Evolutionary conservation across 2,329 filamentous ascomycete genomes (phyloP).

Genomic region (Boeremia exigua): DNA sequence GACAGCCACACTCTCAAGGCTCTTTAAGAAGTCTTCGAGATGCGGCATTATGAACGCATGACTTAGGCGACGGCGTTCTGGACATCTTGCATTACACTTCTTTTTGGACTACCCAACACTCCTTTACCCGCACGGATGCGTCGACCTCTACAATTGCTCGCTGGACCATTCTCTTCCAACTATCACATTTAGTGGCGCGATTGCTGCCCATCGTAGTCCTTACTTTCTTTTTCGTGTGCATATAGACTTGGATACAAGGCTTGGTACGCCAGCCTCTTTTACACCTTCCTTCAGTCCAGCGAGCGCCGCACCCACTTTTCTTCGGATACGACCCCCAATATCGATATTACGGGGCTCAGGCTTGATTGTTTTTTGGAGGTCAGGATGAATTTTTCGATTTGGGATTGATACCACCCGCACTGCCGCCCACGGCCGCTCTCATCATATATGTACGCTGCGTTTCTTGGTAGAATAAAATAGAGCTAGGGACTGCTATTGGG

Average conservation of each 20-base stretch:
- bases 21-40: neutral
- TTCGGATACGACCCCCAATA: neutral
- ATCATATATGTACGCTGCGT: neutral
- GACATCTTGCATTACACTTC: slow-evolving; percentile 13
- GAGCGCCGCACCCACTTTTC: neutral
- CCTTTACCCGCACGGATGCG: slow-evolving; percentile 7
- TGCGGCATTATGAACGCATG: slow-evolving; percentile 22
- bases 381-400: slow-evolving; percentile 5
- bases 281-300: slow-evolving; percentile 2
- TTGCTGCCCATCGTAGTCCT: slow-evolving; percentile 2
- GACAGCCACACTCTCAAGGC: slow-evolving; percentile 13
- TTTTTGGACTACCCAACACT: slow-evolving; percentile 11
- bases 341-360: neutral
- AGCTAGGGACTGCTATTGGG: slow-evolving; percentile 4
- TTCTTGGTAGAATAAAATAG: neutral
- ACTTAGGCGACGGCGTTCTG: slow-evolving; percentile 23
- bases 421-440: slow-evolving; percentile 7
- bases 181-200: neutral
- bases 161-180: slow-evolving; percentile 1
- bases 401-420: slow-evolving; percentile 15
- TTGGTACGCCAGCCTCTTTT: slow-evolving; percentile 8
- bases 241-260: slow-evolving; percentile 12
- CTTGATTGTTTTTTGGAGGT: slow-evolving; percentile 13
- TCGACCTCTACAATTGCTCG: neutral
- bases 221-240: slow-evolving; percentile 6